phyloP scores from a whole-genome alignment of 441 rosid genomes.

The Omphalea diandra region DNA sequence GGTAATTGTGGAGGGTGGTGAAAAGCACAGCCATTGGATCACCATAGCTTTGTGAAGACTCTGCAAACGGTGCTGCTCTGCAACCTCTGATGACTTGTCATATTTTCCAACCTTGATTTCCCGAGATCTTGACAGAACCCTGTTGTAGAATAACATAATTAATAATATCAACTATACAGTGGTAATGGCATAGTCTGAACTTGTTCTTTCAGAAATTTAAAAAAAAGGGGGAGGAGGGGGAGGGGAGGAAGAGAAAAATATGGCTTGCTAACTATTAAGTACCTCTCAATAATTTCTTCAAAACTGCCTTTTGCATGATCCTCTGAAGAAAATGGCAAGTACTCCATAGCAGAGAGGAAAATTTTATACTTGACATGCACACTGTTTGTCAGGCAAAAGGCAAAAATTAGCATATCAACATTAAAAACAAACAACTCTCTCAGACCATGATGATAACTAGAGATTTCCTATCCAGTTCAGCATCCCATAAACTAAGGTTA shows the following conservation, averaged over 20 bases:
- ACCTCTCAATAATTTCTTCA: conserved; percentile 98
- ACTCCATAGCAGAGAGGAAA: conserved; percentile 93
- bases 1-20: conserved; percentile 86
- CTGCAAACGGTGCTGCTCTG: conserved; percentile 91
- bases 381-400: conserved; percentile 36
- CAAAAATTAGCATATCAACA: conserved; percentile 15
- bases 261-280: conserved; percentile 25
- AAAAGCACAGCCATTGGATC: conserved; percentile 98
- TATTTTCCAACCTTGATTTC: conserved; percentile 76
- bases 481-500: not conserved
- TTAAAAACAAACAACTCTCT: not conserved
- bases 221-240: no score
- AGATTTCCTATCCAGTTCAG: not conserved
- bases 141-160: conserved; percentile 34
- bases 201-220: no score
- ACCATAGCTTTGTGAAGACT: conserved; percentile 95
- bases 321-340: conserved; percentile 71
- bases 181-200: conserved; percentile 2
- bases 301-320: conserved; percentile 87
- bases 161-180: conserved; percentile 20
- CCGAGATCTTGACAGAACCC: conserved; percentile 92
- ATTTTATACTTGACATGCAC: conserved; percentile 88
- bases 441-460: not conserved
- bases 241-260: conserved; percentile 16
- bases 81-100: conserved; percentile 77